phyloP scores from a whole-genome alignment of 1,284 basidiomycete genomes.

The Ustanciosporium gigantosporum region DNA sequence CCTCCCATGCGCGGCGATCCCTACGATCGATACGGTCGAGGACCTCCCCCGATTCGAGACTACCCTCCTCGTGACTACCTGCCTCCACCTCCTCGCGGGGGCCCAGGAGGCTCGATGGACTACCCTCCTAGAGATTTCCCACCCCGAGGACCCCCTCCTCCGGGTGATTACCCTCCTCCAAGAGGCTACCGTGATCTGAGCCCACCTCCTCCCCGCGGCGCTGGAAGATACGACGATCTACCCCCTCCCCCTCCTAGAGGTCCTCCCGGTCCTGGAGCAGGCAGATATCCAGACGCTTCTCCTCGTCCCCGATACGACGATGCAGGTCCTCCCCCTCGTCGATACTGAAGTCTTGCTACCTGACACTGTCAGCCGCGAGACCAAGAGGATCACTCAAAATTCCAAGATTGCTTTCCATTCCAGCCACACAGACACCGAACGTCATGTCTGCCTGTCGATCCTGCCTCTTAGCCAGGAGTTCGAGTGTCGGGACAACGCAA shows the following conservation, averaged over 20 bases:
- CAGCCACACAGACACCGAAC: too few species aligned
- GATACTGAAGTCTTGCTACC: constrained; percentile 22
- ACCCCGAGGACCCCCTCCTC: constrained; percentile 45
- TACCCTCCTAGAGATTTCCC: constrained; percentile 44
- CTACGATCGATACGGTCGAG: constrained; percentile 35
- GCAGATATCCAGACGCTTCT: constrained; percentile 24
- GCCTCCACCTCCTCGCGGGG: constrained; percentile 24
- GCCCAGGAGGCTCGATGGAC: constrained; percentile 39
- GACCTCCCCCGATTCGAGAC: constrained; percentile 38
- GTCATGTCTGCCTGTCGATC: too few species aligned
- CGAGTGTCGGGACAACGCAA: too few species aligned
- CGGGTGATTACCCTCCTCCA: constrained; percentile 47
- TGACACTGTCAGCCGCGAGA: too few species aligned
- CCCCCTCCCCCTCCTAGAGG: constrained; percentile 42
- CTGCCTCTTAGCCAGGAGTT: too few species aligned
- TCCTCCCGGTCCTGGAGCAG: constrained; percentile 15
- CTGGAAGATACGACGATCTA: constrained; percentile 39
- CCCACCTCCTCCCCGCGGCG: constrained; percentile 36
- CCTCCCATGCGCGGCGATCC: constrained; percentile 40
- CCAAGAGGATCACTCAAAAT: too few species aligned
- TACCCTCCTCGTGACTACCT: constrained; percentile 40
- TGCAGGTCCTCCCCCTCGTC: constrained; percentile 31
- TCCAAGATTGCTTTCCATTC: too few species aligned
- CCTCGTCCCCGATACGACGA: constrained; percentile 36
- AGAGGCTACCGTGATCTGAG: constrained; percentile 36